phyloP scores from a whole-genome alignment of 306 rosid genomes.

The Abrus precatorius region DNA sequence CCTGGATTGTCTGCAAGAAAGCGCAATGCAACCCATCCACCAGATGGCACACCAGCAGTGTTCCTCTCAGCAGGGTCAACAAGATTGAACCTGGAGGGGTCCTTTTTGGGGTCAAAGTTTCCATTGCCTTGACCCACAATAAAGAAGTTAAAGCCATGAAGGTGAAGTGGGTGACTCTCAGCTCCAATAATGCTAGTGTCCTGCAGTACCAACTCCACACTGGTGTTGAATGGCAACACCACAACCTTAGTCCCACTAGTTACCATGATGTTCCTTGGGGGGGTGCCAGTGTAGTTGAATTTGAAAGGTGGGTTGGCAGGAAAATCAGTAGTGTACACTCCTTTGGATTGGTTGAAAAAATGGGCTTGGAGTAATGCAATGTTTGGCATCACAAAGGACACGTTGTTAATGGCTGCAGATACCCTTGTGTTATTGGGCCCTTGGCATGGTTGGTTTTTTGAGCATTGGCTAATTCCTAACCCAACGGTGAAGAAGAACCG shows the following conservation, averaged over 20 bases:
- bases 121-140: slow-evolving; percentile 74
- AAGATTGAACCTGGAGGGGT: slow-evolving; percentile 65
- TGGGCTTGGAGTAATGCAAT: slow-evolving; percentile 78
- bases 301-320: slow-evolving; percentile 71
- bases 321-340: slow-evolving; percentile 69
- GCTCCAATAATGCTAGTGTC: slow-evolving; percentile 78
- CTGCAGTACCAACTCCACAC: slow-evolving; percentile 71
- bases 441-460: slow-evolving; percentile 61
- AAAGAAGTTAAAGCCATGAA: slow-evolving; percentile 84
- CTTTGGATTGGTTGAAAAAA: slow-evolving; percentile 67
- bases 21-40: slow-evolving; percentile 81
- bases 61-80: slow-evolving; percentile 84
- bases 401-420: slow-evolving; percentile 67
- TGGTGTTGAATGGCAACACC: slow-evolving; percentile 64
- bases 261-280: slow-evolving; percentile 64
- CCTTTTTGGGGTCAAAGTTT: slow-evolving; percentile 71
- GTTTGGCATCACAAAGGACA: slow-evolving; percentile 74
- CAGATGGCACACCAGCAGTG: slow-evolving; percentile 72
- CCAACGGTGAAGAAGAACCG: slow-evolving; percentile 77
- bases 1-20: slow-evolving; percentile 81
- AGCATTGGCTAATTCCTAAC: slow-evolving; percentile 62
- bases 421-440: slow-evolving; percentile 72
- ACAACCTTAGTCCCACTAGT: slow-evolving; percentile 67
- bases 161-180: slow-evolving; percentile 86
- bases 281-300: slow-evolving; percentile 76